Conservation (phyloP, 2,329 filamentous ascomycete species). For the Rhynchosporium secalis region DNA sequence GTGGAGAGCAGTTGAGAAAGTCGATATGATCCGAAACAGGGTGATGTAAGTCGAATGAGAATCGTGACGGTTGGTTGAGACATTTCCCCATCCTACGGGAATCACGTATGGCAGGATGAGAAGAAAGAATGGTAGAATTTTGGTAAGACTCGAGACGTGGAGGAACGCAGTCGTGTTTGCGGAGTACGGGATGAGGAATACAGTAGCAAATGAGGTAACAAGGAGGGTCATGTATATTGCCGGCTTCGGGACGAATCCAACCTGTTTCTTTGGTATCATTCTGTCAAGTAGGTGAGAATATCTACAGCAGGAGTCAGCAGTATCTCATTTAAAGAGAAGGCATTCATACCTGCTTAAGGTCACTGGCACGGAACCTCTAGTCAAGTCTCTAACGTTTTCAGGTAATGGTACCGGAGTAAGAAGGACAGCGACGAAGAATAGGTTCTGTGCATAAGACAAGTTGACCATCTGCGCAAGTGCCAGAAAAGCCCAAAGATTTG, state of each 20-base stretch:
- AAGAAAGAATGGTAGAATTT: slow-evolving; percentile 48
- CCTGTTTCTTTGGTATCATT: slow-evolving; percentile 45
- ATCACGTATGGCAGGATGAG: slow-evolving; percentile 49
- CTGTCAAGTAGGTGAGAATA: slow-evolving; percentile 40
- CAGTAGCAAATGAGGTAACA: slow-evolving; percentile 41
- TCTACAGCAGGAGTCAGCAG: slow-evolving; percentile 17
- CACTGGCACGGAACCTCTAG: slow-evolving; percentile 24
- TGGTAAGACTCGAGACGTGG: slow-evolving; percentile 38
- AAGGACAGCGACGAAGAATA: slow-evolving; percentile 61
- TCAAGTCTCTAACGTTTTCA: slow-evolving; percentile 35
- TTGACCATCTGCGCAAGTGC: slow-evolving; percentile 59
- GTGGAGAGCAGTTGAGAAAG: slow-evolving; percentile 48
- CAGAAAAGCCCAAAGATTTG: slow-evolving; percentile 56
- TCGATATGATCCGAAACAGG: slow-evolving; percentile 51
- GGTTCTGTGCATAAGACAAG: slow-evolving; percentile 61
- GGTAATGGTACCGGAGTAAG: slow-evolving; percentile 54
- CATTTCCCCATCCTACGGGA: slow-evolving; percentile 51
- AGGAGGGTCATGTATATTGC: slow-evolving; percentile 42
- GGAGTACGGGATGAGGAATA: slow-evolving; percentile 45
- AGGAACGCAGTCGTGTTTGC: slow-evolving; percentile 46
- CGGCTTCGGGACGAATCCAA: slow-evolving; percentile 46
- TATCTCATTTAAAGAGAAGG: not conserved
- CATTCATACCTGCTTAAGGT: slow-evolving; percentile 28
- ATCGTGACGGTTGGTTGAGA: slow-evolving; percentile 44
- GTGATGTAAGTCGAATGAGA: slow-evolving; percentile 46